These are phyloP conservation scores for Pyrenochaeta sp. DNA, from an alignment of 2,329 filamentous ascomycete species.

Conservation along the genomic window DNA sequence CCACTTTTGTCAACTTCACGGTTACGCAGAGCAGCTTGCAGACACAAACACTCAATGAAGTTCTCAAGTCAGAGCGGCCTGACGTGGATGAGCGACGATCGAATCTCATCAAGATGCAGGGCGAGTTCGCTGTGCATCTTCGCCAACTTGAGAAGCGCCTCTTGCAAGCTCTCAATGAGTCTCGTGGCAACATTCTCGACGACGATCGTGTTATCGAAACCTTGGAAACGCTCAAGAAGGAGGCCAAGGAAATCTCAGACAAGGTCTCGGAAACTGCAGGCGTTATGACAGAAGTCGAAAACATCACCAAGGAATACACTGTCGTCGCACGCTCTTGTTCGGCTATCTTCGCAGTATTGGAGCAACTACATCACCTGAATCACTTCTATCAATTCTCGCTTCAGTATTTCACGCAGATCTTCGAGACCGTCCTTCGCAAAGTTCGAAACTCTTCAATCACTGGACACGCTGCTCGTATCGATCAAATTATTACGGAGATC, in stretches of 20 bases:
- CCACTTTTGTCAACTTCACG: conserved; percentile 99
- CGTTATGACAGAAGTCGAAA: conserved; percentile 97
- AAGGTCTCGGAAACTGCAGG: conserved; percentile 98
- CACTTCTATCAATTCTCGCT: conserved; percentile 99
- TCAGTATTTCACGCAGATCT: conserved; percentile 98
- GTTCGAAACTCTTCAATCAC: conserved; percentile 78
- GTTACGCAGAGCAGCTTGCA: conserved; percentile 98
- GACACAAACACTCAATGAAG: conserved; percentile 96
- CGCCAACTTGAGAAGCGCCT: conserved; percentile 94
- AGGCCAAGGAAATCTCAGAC: conserved; percentile 92
- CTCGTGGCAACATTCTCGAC: conserved; percentile 95
- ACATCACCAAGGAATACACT: conserved; percentile 92
- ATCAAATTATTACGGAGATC: conserved; percentile 89
- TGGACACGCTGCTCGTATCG: conserved; percentile 80
- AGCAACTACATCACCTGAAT: conserved; percentile 97
- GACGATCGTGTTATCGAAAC: conserved; percentile 99
- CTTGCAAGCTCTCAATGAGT: conserved; percentile 94
- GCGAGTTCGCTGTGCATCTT: conserved; percentile 98
- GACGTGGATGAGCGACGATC: conserved; percentile 96
- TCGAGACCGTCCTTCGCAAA: conserved; percentile 85
- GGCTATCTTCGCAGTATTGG: conserved; percentile 94
- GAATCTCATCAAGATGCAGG: conserved; percentile 98
- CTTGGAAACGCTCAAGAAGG: conserved; percentile 95
- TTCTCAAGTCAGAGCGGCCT: conserved; percentile 95
- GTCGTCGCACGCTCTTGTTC: conserved; percentile 94